Percentiles rank a stretch among this genome's conserved stretches.
These are phyloP conservation scores for Iris pallida DNA, from an alignment of 116 monocot species.

Conservation along the genomic window DNA sequence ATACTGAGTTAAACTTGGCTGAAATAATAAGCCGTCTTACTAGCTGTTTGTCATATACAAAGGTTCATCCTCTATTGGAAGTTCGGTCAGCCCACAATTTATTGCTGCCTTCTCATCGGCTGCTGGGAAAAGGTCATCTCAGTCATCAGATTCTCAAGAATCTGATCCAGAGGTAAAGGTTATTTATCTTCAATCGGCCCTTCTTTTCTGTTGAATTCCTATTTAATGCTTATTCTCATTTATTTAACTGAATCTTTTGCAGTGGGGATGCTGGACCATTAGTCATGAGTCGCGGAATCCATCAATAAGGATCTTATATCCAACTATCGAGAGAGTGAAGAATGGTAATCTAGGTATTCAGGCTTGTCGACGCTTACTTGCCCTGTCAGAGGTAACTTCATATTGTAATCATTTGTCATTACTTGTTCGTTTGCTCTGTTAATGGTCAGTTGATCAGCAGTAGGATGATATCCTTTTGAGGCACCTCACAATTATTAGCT, in stretches of 20 bases:
- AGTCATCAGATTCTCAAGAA: conserved; percentile 65
- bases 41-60: neutral
- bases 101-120: conserved; percentile 73
- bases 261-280: conserved; percentile 86
- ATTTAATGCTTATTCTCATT: conserved; percentile 3
- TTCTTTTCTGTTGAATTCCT: neutral
- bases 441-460: too few species aligned
- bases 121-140: conserved; percentile 58
- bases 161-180: conserved; percentile 79
- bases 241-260: conserved; percentile 4
- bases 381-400: conserved; percentile 53
- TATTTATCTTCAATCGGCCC: neutral
- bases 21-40: neutral
- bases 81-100: conserved; percentile 61
- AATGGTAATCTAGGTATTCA: conserved; percentile 38
- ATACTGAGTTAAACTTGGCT: neutral
- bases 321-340: conserved; percentile 74
- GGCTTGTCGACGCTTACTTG: conserved; percentile 49
- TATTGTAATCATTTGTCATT: too few species aligned
- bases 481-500: too few species aligned
- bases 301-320: conserved; percentile 69
- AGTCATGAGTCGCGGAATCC: conserved; percentile 45
- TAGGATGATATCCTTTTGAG: too few species aligned
- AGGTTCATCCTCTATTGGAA: conserved; percentile 86
- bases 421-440: too few species aligned